Evolutionary conservation across 805 yeast genomes (phyloP), one percentile per base, ranked within the genome.

Genomic region (Ogataea glucozyma): DNA sequence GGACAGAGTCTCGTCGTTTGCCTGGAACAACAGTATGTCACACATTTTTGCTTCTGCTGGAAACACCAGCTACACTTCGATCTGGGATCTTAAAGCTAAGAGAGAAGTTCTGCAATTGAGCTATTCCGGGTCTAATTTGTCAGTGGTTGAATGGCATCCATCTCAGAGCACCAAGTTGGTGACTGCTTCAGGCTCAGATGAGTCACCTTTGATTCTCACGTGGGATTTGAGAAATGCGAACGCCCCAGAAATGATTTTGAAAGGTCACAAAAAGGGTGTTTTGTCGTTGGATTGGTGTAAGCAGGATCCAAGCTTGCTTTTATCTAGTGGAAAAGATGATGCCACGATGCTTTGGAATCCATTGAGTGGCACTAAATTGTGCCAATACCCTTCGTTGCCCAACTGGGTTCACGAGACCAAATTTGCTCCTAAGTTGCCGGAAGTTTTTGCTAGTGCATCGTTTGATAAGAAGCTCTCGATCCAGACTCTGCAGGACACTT

Each of bases 171-270:
- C 98, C 12, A 84, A 80, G 61, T 76, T 93, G 46, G 81, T 86
- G 20, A 91, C 98, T 19, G 96, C 96, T 20, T 82, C 93, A 21
- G 89, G 84, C 47, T 78, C 80, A 44, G 97, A 90, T 64, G 70
- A 75, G 16, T 78, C 79, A 38, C 96, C 99, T 10, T 75, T 85
- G 23, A 81, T 93, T 41, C 68, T 88, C 51, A 73, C 91, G 12
- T 93, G 99, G 99, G 97, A 93, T 69, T 75, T 93, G 60, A 80
- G 97, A 65, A 91, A 93, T 62, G 81, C 96, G 21, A 84, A 85
- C 57, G 88, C 85, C n/a, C 99, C 99, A 7, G 89, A 88, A 60
- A 69, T 67, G 45, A 70, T 85, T 26, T 65, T 90, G 56, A 67
- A 65, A 36, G 97, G 97, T 43, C 98, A 91, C 63, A 76, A 79